Conservation (phyloP, 2,329 filamentous ascomycete species). For the Helminthosporium solani region DNA sequence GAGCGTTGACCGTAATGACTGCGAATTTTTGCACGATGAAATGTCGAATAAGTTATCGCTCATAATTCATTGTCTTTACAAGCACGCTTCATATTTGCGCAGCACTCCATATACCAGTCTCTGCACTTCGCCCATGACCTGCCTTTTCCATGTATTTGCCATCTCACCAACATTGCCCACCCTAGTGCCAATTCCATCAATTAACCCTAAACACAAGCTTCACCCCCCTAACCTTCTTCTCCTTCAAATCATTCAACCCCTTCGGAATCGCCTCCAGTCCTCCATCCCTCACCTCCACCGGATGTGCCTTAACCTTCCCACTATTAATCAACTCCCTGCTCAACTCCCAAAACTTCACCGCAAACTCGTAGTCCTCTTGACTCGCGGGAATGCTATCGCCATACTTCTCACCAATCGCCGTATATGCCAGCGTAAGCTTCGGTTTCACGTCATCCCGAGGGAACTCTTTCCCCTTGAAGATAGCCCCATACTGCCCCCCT, state of each 20-base stretch:
- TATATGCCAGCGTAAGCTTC: slow-evolving; percentile 46
- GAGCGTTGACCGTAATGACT: too few relatives aligned
- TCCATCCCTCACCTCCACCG: slow-evolving; percentile 21
- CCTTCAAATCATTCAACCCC: slow-evolving; percentile 35
- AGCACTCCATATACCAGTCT: too few relatives aligned
- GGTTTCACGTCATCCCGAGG: slow-evolving; percentile 48
- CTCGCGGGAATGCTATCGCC: slow-evolving; percentile 26
- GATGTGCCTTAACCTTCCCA: slow-evolving; percentile 38
- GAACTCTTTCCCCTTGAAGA: slow-evolving; percentile 32
- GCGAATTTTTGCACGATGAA: too few relatives aligned
- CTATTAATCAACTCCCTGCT: slow-evolving; percentile 25
- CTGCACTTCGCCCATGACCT: too few relatives aligned
- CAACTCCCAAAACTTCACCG: slow-evolving; percentile 25
- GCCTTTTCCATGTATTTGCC: too few relatives aligned
- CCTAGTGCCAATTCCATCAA: neutral
- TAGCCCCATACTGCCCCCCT: slow-evolving; percentile 20
- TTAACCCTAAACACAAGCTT: slow-evolving; percentile 37
- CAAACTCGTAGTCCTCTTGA: slow-evolving; percentile 31
- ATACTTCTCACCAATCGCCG: slow-evolving; percentile 44
- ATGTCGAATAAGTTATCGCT: too few relatives aligned
- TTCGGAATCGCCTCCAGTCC: slow-evolving; percentile 34
- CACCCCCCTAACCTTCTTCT: slow-evolving; percentile 35
- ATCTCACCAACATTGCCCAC: too few relatives aligned
- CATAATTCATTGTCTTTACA: too few relatives aligned
- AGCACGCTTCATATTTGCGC: too few relatives aligned